Conservation (phyloP, 139 green algal species). For the Chlorella vulgaris region DNA sequence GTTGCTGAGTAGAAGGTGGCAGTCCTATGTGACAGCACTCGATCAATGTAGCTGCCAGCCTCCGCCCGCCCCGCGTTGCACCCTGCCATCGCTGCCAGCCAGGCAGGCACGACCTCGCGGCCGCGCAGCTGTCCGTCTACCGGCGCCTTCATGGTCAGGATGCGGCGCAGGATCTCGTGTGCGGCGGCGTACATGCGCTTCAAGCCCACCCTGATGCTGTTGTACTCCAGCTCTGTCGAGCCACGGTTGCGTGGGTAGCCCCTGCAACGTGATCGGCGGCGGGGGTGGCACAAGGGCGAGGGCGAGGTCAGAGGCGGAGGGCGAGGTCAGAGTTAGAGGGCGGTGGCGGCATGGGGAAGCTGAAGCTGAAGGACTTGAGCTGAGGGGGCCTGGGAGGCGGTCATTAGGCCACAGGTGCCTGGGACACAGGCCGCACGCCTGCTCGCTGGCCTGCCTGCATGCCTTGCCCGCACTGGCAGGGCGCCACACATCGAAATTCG, state of each 20-base stretch:
- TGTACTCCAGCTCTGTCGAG: conserved; percentile 1
- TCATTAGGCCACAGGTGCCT: too few species aligned
- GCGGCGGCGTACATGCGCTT: neutral
- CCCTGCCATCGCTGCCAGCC: conserved; percentile 28
- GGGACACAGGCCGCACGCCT: too few species aligned
- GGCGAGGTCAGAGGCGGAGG: neutral
- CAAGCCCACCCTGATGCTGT: conserved; percentile 1
- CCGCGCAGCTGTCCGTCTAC: neutral
- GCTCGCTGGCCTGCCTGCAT: too few species aligned
- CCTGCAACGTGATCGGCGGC: neutral
- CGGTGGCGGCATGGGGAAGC: too few species aligned
- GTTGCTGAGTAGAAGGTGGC: conserved; percentile 14
- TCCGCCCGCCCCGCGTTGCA: conserved; percentile 11
- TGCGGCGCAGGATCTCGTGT: conserved; percentile 28
- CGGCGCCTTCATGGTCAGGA: conserved; percentile 6
- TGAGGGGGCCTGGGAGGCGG: too few species aligned
- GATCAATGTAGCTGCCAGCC: conserved; percentile 30
- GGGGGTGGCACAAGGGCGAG: neutral
- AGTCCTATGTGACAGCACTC: conserved; percentile 21
- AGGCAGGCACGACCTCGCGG: conserved; percentile 36
- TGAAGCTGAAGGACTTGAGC: too few species aligned
- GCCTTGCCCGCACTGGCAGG: neutral
- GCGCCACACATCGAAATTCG: neutral
- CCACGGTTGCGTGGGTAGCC: conserved; percentile 38
- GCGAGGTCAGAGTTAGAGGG: neutral